These are phyloP conservation scores for Periconia digitata DNA, from an alignment of 2,329 filamentous ascomycete species.

Conservation along the genomic window DNA sequence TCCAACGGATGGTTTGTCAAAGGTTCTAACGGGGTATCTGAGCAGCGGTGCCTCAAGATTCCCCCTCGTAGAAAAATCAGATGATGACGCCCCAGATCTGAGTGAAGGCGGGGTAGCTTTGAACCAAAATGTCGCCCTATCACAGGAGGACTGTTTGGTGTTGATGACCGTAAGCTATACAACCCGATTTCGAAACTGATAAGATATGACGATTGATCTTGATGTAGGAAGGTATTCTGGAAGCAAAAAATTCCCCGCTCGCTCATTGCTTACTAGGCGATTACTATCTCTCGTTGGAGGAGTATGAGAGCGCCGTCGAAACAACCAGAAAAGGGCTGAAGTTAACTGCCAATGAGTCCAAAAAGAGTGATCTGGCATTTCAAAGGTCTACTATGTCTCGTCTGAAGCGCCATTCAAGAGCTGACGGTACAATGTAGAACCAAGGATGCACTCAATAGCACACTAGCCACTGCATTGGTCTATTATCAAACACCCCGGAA, in stretches of 20 bases:
- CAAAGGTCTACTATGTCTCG: constrained; percentile 28
- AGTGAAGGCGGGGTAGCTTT: constrained; percentile 46
- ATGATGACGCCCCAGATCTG: constrained; percentile 44
- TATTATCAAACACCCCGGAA: constrained; percentile 88
- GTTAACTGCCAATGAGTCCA: constrained; percentile 61
- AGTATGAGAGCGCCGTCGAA: constrained; percentile 80
- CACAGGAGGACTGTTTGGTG: constrained; percentile 75
- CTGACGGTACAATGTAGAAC: constrained; percentile 43
- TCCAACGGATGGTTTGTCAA: constrained; percentile 77
- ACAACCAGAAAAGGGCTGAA: constrained; percentile 73
- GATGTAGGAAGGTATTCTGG: constrained; percentile 49
- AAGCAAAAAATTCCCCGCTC: constrained; percentile 67
- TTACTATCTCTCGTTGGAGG: constrained; percentile 82
- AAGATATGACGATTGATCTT: constrained; percentile 3
- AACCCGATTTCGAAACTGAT: neutral
- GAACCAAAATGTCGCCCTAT: constrained; percentile 58
- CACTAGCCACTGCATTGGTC: constrained; percentile 83
- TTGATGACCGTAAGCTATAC: constrained; percentile 64
- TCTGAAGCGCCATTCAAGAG: neutral
- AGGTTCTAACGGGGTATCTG: constrained; percentile 79
- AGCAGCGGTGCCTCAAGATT: constrained; percentile 85
- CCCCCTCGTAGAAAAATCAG: constrained; percentile 51
- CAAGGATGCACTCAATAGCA: constrained; percentile 73
- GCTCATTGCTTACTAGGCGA: constrained; percentile 81
- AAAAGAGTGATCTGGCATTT: constrained; percentile 69